Percentiles rank a stretch among this genome's conserved stretches.
Evolutionary conservation across 164 flowering plant genomes (phyloP).

Genomic region (Tetrastigma voinierianum): DNA sequence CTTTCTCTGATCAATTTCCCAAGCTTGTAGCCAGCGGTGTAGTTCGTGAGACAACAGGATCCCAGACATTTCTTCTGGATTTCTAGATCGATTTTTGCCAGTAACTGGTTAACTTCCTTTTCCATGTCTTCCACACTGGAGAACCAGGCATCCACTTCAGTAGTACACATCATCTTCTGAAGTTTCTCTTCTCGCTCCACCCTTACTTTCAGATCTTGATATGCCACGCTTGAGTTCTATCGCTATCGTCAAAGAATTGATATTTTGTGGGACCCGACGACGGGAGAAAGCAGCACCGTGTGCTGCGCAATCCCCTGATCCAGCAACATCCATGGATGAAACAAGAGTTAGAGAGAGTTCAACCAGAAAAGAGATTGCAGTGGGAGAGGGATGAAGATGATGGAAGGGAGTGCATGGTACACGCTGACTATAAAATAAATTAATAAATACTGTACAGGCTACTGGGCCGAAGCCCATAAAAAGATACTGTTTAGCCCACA

Average conservation of each 20-base stretch:
- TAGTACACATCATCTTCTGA: neutral
- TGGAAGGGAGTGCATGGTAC: no score
- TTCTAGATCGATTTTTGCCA: neutral
- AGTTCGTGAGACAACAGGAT: neutral
- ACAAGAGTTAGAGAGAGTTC: no score
- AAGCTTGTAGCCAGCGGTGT: neutral
- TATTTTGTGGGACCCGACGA: neutral
- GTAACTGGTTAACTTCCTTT: neutral
- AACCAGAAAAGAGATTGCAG: no score
- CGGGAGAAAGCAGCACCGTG: neutral
- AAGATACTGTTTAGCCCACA: no score
- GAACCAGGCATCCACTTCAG: neutral
- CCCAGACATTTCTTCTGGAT: neutral
- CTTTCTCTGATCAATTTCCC: neutral
- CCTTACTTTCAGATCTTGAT: neutral
- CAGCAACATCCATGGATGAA: no score
- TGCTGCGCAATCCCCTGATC: neutral
- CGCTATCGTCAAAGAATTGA: neutral
- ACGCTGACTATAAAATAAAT: no score
- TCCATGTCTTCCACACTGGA: neutral
- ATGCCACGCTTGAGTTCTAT: neutral
- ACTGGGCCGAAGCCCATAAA: no score
- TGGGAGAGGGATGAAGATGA: no score
- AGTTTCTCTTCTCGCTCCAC: neutral
- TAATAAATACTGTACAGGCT: no score